phyloP scores from a whole-genome alignment of 768 basidiomycete species.

The Phanerochaete sordida region DNA sequence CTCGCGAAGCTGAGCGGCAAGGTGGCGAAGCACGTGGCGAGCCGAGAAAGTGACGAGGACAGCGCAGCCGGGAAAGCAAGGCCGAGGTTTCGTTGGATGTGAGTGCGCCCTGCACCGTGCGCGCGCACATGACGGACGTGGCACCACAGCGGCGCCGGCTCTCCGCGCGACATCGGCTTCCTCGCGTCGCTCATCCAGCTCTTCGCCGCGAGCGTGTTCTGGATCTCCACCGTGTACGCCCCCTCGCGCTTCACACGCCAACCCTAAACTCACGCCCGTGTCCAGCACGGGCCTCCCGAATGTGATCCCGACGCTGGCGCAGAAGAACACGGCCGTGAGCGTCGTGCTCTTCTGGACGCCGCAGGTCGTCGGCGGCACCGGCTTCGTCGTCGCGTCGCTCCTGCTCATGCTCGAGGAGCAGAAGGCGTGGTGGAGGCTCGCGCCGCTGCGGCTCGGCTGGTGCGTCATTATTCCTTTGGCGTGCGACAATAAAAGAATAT shows the following conservation, averaged over 20 bases:
- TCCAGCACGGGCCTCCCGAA: conserved; percentile 38
- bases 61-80: not conserved
- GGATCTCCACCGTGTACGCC: conserved; percentile 37
- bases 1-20: conserved; percentile 12
- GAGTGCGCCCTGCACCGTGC: conserved; percentile 30
- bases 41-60: not conserved
- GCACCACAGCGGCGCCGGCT: conserved; percentile 24
- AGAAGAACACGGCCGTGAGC: conserved; percentile 27
- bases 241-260: not conserved
- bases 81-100: conserved; percentile 17
- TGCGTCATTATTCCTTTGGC: conserved; percentile 23
- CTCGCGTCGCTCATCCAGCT: conserved; percentile 49
- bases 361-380: conserved; percentile 57
- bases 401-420: conserved; percentile 56
- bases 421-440: conserved; percentile 48
- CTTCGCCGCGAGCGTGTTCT: conserved; percentile 57
- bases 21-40: not conserved
- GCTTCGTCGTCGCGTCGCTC: conserved; percentile 49
- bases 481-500: not conserved
- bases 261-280: not conserved
- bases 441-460: conserved; percentile 49
- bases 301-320: conserved; percentile 31
- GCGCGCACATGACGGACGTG: conserved; percentile 6
- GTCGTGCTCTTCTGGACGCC: conserved; percentile 60
- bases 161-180: conserved; percentile 43